These are phyloP conservation scores for Fraxinus sp. DNA, from an alignment of 305 asterid genomes.

Conservation along the genomic window DNA sequence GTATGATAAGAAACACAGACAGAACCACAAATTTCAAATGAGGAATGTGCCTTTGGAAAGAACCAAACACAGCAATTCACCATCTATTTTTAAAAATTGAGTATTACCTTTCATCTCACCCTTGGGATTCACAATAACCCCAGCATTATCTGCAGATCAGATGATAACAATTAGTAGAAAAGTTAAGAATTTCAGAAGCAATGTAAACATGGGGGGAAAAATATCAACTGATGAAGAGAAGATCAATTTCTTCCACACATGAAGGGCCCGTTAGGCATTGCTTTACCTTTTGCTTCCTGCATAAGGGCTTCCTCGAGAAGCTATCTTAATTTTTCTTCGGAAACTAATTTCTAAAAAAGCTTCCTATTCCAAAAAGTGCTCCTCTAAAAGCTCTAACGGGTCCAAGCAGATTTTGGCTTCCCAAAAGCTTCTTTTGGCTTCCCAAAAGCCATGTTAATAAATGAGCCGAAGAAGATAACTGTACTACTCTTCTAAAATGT, in stretches of 20 bases:
- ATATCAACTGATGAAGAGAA: neutral
- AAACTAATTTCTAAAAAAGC: neutral
- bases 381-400: neutral
- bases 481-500: neutral
- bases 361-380: neutral
- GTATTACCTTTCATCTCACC: constrained; percentile 67
- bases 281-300: neutral
- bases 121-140: constrained; percentile 69
- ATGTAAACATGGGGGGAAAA: neutral
- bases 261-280: neutral
- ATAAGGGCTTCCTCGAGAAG: neutral
- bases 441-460: neutral
- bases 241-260: neutral
- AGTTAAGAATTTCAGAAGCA: neutral
- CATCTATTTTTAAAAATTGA: neutral
- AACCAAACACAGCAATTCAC: neutral
- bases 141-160: constrained; percentile 54
- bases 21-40: neutral
- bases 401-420: neutral
- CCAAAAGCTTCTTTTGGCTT: neutral
- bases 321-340: neutral
- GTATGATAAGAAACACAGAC: neutral
- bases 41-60: neutral
- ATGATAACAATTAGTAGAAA: neutral
- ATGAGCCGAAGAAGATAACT: neutral